A percentile compares a stretch with the other conserved stretches of the same genome.
phyloP scores from a whole-genome alignment of 257 asterid species.

The Apocynum venetum region DNA sequence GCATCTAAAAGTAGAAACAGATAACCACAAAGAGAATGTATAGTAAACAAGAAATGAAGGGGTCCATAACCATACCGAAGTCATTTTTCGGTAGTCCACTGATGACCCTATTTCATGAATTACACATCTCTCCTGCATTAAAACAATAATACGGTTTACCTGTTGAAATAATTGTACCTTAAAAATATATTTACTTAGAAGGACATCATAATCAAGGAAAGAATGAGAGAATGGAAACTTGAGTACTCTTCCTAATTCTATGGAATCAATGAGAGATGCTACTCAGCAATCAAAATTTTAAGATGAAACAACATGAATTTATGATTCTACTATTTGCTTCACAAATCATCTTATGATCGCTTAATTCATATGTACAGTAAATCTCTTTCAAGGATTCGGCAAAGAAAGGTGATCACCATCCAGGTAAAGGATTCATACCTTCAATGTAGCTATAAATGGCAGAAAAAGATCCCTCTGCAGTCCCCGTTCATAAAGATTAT shows the following conservation, averaged over 20 bases:
- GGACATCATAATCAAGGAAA: neutral
- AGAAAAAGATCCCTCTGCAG: constrained; percentile 88
- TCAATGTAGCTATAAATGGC: constrained; percentile 78
- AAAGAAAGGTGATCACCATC: neutral
- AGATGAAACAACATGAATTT: neutral
- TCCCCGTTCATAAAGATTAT: constrained; percentile 88
- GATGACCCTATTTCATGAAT: constrained; percentile 82
- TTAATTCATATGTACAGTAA: neutral
- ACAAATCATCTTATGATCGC: neutral
- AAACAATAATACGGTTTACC: constrained; percentile 15
- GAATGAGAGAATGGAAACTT: constrained; percentile 1
- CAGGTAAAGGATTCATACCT: constrained; percentile 37
- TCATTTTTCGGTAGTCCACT: constrained; percentile 79
- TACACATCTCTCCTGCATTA: constrained; percentile 80
- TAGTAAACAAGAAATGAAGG: neutral
- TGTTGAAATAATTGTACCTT: neutral
- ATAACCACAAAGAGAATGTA: constrained; percentile 3
- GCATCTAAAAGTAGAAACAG: constrained; percentile 8
- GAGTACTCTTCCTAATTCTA: neutral
- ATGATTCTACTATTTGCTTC: neutral
- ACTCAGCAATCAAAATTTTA: neutral
- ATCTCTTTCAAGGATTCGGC: neutral
- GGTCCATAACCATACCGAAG: constrained; percentile 49
- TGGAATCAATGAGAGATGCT: neutral
- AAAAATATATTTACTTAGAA: neutral